A percentile compares a stretch with the other conserved stretches of the same genome.
Conservation (phyloP, 345 rosid genomes). For the Syzygium oleosum region DNA sequence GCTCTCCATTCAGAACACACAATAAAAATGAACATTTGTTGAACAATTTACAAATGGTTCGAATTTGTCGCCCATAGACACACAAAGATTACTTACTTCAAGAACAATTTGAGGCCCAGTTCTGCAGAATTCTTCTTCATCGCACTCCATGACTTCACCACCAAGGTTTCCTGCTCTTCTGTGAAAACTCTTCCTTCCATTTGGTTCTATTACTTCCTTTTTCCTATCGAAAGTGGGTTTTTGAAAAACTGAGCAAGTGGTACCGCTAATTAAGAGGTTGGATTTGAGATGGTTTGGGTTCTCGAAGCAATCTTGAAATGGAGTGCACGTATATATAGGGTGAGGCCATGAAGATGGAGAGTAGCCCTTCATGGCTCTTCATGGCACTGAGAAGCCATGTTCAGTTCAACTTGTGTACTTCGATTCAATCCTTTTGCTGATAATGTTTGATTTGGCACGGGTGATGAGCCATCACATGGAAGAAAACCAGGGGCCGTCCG, state of each 20-base stretch:
- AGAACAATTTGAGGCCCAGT: constrained; percentile 60
- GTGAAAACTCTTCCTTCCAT: constrained; percentile 31
- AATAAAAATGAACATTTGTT: background rate
- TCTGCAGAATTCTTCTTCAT: constrained; percentile 72
- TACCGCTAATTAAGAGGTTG: background rate
- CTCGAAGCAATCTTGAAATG: background rate
- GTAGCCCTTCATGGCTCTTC: background rate
- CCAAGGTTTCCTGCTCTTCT: constrained; percentile 72
- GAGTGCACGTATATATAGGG: background rate
- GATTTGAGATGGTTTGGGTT: background rate
- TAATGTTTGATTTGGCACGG: background rate
- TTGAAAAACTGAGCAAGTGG: background rate
- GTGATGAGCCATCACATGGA: background rate
- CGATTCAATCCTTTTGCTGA: background rate
- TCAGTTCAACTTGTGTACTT: background rate
- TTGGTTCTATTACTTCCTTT: background rate
- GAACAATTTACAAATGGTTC: background rate
- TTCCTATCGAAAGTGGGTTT: background rate
- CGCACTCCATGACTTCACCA: constrained; percentile 60
- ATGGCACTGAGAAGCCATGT: background rate
- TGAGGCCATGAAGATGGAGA: background rate
- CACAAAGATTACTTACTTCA: constrained; percentile 29
- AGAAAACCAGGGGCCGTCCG: background rate
- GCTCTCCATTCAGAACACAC: background rate
- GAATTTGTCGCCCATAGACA: background rate